Base-by-base conservation (phyloP, 2,329 filamentous ascomycete species). In the Arthroderma sp. region DNA sequence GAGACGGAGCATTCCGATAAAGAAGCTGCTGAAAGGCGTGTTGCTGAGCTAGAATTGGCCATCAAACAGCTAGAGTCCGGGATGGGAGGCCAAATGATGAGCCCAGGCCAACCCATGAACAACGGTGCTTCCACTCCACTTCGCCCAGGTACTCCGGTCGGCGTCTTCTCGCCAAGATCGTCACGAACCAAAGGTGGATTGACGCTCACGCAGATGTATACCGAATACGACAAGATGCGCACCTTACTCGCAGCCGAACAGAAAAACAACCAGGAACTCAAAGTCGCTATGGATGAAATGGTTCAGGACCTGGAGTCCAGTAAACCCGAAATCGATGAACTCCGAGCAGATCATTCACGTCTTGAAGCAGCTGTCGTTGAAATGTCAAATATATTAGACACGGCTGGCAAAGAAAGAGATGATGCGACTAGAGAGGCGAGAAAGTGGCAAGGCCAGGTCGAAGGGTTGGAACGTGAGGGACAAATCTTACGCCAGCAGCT, bases 401-500 rank as follows among this genome's bases (percentile, higher is more conserved):
- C 86, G 42, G 82, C 85, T 47, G 84, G 82, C 48, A 78, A 82
- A 56, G 86, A 89, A 56, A 80, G 86, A 34, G 88, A 96, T 52
- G 64, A 69, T 4, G 84, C 87, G 1, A 80, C 80, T 48, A 88
- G 86, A 62, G 81, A 84, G 27, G 76, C 83, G 7, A 77, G 87
- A 52, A 89, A 83, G 64, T 82, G 82, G 43, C 81, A 91, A 58
- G 76, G 77, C n/a, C 75, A 85, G 46, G 73, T 87, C 45, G 73
- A 74, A 47, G 75, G 75, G 11, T 62, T 73, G 28, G 63, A 66
- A 4, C 73, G 70, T 38, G 87, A 96, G 64, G 73, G 76, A 30
- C 80, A 83, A 48, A 85, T 95, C 34, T 70, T 94, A 27, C 82
- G 83, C 42, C 84, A 87, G 52, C 87, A 95, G 60, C 71, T 96